Evolutionary conservation across 441 rosid genomes (phyloP).

Genomic region (Erodium chrysanthum): DNA sequence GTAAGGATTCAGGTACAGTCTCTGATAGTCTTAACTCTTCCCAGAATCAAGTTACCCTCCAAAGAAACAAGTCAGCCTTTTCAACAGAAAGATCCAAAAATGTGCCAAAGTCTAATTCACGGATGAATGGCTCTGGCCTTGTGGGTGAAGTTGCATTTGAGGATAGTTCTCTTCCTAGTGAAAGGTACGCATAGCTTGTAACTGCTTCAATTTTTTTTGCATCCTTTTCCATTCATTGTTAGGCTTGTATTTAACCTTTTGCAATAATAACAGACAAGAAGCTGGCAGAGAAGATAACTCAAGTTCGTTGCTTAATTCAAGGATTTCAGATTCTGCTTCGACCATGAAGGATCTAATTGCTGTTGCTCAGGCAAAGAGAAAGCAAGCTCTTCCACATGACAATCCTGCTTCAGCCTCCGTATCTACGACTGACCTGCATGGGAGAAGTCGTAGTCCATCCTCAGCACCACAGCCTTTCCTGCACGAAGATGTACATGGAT

Average conservation of each 20-base stretch:
- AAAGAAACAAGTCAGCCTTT: conserved; percentile 34
- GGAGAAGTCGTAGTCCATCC: conserved; percentile 47
- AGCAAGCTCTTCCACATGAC: conserved; percentile 36
- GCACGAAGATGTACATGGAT: conserved; percentile 39
- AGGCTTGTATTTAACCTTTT: conserved; percentile 2
- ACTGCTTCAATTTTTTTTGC: conserved; percentile 14
- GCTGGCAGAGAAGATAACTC: conserved; percentile 39
- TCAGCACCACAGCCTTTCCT: conserved; percentile 37
- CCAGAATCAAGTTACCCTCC: conserved; percentile 39
- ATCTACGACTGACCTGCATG: conserved; percentile 36
- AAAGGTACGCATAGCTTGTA: conserved; percentile 32
- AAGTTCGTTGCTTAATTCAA: conserved; percentile 34
- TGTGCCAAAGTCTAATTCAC: conserved; percentile 40
- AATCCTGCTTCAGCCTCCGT: conserved; percentile 36
- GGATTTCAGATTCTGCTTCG: conserved; percentile 48
- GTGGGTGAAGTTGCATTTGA: conserved; percentile 33
- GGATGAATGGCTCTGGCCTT: conserved; percentile 27
- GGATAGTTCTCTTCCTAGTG: conserved; percentile 31
- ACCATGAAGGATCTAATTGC: conserved; percentile 96
- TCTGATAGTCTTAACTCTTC: conserved; percentile 32
- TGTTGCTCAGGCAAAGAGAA: conserved; percentile 95
- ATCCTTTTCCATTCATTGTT: conserved; percentile 14
- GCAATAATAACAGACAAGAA: conserved; percentile 38
- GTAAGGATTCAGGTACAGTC: conserved; percentile 33
- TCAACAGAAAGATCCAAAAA: conserved; percentile 48